Conservation (phyloP, 225 moss, liverwort and hornwort genomes). For the Climacium dendroides region DNA sequence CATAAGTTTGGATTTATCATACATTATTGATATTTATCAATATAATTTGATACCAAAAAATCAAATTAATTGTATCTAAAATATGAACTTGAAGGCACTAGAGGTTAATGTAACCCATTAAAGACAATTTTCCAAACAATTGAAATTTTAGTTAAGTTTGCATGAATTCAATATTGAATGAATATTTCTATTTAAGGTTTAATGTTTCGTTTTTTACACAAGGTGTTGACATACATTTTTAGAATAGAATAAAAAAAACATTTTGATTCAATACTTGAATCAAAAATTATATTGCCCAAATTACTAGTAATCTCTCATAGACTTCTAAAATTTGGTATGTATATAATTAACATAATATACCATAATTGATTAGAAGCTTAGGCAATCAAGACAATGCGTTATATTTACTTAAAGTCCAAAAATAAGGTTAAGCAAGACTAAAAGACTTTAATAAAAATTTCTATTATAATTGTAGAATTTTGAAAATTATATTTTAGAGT, state of each 20-base stretch:
- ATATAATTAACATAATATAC: neutral
- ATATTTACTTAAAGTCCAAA: too few species aligned
- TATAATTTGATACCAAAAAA: neutral
- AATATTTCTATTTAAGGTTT: neutral
- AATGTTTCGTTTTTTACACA: neutral
- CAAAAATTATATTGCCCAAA: fast-evolving
- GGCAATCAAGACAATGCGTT: too few species aligned
- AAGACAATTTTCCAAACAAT: neutral
- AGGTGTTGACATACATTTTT: neutral
- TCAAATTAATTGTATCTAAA: neutral
- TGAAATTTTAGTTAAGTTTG: neutral
- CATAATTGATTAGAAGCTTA: too few species aligned
- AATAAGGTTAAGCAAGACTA: too few species aligned
- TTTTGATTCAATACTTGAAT: fast-evolving
- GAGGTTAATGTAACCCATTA: fast-evolving
- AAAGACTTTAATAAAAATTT: too few species aligned
- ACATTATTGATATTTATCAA: too few species aligned
- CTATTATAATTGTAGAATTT: too few species aligned
- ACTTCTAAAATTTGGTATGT: neutral
- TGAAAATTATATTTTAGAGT: too few species aligned
- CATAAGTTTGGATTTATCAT: neutral
- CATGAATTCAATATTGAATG: neutral
- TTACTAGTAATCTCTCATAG: neutral
- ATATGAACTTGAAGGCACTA: neutral
- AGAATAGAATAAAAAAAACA: fast-evolving